phyloP scores from a whole-genome alignment of 306 rosid species.

The Dalbergia oliveri region DNA sequence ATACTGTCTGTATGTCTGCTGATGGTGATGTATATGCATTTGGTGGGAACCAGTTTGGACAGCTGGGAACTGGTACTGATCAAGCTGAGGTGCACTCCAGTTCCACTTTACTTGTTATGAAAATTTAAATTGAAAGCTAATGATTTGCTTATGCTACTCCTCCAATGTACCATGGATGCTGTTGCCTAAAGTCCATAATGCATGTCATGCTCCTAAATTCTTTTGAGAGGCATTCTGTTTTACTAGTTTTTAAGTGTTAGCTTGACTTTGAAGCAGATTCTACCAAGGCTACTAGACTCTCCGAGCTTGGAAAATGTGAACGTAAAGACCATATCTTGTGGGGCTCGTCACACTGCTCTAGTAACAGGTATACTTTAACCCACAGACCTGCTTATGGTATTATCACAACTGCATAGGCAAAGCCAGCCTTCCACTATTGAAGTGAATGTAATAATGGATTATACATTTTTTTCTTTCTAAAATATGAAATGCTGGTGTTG shows the following conservation, averaged over 20 bases:
- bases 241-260: conserved; percentile 25
- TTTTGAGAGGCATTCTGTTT: conserved; percentile 18
- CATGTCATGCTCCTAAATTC: conserved; percentile 21
- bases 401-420: not conserved
- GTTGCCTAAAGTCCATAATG: conserved; percentile 5
- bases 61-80: conserved; percentile 91
- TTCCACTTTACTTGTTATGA: not conserved
- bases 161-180: not conserved
- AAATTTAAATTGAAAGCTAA: conserved; percentile 12
- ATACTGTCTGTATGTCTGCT: conserved; percentile 84
- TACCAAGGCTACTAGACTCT: conserved; percentile 84
- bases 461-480: not conserved
- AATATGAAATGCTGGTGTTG: conserved; percentile 4
- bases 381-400: not conserved
- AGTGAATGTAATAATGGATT: not conserved
- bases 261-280: conserved; percentile 63
- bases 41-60: conserved; percentile 97
- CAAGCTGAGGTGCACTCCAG: conserved; percentile 80
- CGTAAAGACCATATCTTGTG: conserved; percentile 81
- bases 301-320: conserved; percentile 80
- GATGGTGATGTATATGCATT: conserved; percentile 90
- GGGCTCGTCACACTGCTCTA: conserved; percentile 92
- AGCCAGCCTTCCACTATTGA: not conserved
- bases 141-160: conserved; percentile 4
- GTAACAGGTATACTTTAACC: conserved; percentile 68